Evolutionary conservation across 352 stramenopile genomes (phyloP).

Genomic region (Bremia lactucae): DNA sequence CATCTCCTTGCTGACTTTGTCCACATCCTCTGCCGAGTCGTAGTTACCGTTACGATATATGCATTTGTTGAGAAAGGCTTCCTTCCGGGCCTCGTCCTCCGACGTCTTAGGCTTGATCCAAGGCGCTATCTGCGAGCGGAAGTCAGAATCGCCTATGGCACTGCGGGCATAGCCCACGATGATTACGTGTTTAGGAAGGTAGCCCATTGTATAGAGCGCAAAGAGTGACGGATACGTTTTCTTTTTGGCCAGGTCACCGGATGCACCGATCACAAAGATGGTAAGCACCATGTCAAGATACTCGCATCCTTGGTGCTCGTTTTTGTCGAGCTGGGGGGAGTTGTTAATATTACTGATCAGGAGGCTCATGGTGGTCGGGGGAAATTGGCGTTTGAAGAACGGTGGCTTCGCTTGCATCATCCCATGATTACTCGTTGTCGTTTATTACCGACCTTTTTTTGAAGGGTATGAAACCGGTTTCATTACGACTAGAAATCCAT

Average conservation of each 20-base stretch:
- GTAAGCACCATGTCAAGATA: slow-evolving; percentile 62
- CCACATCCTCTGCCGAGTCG: slow-evolving; percentile 75
- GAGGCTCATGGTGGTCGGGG: slow-evolving; percentile 26
- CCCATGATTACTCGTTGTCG: too few relatives aligned
- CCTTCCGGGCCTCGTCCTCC: slow-evolving; percentile 46
- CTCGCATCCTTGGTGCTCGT: slow-evolving; percentile 54
- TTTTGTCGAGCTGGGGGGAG: slow-evolving; percentile 8
- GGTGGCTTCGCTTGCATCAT: too few relatives aligned
- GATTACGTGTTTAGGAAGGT: slow-evolving; percentile 72
- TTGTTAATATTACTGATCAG: slow-evolving; percentile 15
- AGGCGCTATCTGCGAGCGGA: slow-evolving; percentile 62
- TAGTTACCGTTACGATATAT: slow-evolving; percentile 76
- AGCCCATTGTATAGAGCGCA: slow-evolving; percentile 65
- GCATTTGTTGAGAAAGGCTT: slow-evolving; percentile 64
- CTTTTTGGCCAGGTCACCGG: slow-evolving; percentile 85
- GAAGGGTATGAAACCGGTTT: too few relatives aligned
- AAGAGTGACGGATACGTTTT: slow-evolving; percentile 90
- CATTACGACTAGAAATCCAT: too few relatives aligned
- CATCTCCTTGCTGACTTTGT: slow-evolving; percentile 64
- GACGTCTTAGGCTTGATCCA: slow-evolving; percentile 48
- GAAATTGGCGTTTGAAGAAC: too few relatives aligned
- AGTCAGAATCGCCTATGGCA: slow-evolving; percentile 72
- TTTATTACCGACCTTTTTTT: too few relatives aligned
- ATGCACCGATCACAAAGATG: slow-evolving; percentile 82
- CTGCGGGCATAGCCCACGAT: slow-evolving; percentile 83